Conservation (phyloP, 73 alveolate genomes). For the Loxodes magnus region DNA sequence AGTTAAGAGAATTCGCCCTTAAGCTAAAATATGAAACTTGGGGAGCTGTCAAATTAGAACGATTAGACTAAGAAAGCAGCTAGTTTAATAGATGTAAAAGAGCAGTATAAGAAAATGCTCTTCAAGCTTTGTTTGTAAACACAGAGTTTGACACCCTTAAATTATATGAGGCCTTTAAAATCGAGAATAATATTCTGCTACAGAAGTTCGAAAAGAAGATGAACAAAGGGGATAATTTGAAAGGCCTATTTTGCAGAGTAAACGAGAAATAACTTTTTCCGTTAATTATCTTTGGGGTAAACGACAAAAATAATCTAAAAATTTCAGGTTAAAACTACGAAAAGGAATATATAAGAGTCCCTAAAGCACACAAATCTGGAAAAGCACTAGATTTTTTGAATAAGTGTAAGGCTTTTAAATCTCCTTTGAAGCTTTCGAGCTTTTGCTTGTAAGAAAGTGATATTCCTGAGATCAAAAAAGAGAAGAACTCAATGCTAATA, state of each 20-base stretch:
- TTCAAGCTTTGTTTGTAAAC: neutral
- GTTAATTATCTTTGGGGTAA: neutral
- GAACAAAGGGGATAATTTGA: neutral
- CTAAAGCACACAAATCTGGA: neutral
- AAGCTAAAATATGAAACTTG: slow-evolving; percentile 2
- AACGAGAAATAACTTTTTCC: neutral
- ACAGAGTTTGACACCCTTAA: neutral
- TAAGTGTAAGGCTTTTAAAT: neutral
- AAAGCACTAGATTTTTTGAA: neutral
- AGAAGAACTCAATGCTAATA: neutral
- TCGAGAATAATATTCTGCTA: neutral
- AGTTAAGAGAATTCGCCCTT: neutral
- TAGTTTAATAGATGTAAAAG: slow-evolving; percentile 2
- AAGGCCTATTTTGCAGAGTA: slow-evolving; percentile 7
- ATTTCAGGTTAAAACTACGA: neutral
- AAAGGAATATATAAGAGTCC: neutral
- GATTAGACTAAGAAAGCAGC: neutral
- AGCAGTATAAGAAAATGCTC: neutral
- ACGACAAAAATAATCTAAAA: neutral
- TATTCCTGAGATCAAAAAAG: neutral
- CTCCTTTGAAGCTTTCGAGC: neutral
- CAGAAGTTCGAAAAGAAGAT: slow-evolving; percentile 4
- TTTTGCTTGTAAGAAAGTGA: neutral
- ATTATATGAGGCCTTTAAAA: slow-evolving; percentile 7
- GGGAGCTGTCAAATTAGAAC: neutral